A percentile compares a stretch with the other conserved stretches of the same genome.
Evolutionary conservation across 2,329 filamentous ascomycete genomes (phyloP).

Genomic region (Thielaviopsis musarum): DNA sequence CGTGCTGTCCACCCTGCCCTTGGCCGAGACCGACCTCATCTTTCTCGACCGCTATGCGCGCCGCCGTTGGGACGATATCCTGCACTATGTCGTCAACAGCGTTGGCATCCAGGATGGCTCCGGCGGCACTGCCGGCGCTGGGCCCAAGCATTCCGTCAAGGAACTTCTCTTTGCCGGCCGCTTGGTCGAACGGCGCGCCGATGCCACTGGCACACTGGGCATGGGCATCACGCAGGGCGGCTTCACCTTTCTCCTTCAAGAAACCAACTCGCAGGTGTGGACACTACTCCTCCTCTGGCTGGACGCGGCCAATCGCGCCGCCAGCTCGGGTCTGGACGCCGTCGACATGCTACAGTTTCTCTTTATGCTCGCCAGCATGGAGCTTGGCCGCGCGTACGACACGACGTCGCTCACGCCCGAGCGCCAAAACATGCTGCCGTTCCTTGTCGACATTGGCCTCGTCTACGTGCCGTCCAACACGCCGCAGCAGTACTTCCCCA

Average conservation of each 20-base stretch:
- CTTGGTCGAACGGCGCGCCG: conserved; percentile 47
- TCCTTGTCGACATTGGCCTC: conserved; percentile 82
- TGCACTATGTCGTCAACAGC: conserved; percentile 85
- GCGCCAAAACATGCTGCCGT: conserved; percentile 76
- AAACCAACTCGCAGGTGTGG: conserved; percentile 95
- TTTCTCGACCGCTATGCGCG: conserved; percentile 77
- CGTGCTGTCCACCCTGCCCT: conserved; percentile 53
- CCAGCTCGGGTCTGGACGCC: conserved; percentile 55
- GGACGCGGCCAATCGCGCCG: conserved; percentile 51
- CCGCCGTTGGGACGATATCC: conserved; percentile 84
- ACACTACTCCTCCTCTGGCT: conserved; percentile 86
- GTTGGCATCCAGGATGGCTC: conserved; percentile 33
- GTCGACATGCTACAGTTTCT: conserved; percentile 93
- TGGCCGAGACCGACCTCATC: conserved; percentile 45
- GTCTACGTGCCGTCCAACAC: conserved; percentile 53
- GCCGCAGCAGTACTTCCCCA: conserved; percentile 62
- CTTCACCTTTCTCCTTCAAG: conserved; percentile 87
- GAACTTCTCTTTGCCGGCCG: conserved; percentile 64
- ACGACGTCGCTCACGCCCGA: conserved; percentile 67
- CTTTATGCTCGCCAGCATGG: conserved; percentile 84
- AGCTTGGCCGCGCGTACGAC: conserved; percentile 81
- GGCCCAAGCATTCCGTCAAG: conserved; percentile 64
- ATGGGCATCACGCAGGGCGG: conserved; percentile 79
- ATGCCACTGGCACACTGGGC: conserved; percentile 36
- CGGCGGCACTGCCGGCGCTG: conserved; percentile 29